Evolutionary conservation across 768 basidiomycete genomes (phyloP), one percentile per base, ranked within the genome.

Genomic region (Leccinum imitatum): DNA sequence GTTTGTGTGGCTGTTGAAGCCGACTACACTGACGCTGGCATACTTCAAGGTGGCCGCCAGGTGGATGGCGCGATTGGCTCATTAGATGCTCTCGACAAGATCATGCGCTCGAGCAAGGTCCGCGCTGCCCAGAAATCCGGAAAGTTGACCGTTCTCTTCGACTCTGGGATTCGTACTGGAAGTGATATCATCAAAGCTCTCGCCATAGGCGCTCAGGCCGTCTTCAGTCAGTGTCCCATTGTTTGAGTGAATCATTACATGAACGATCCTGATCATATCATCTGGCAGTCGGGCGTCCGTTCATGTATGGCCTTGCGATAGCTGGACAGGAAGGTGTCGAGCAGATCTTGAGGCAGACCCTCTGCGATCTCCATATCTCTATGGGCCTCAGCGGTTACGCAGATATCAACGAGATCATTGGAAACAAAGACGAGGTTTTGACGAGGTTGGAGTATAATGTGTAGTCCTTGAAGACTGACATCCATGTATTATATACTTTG

Each of bases 131-230:
- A 91, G 68, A 67, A 67, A 3, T 72, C 79, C 13, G 89, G 89
- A 1, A 82, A 83, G 56, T 72, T 93, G 50, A 87, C 89, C 1
- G 74, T 95, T 13, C 75, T 95, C 2, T 92, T 73, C 50, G 72
- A 73, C 47, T 93, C 86, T 54, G 92, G 93, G 7, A 87, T 95
- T 59, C 84, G 93, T 48, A 90, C 87, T 0, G 93, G 91, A 11
- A 83, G 85, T 48, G 94, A 96, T 62, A 83, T 94, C 50, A 79
- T 93, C 73, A 91, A 91, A 72, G 93, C 94, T 0, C 74, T 95
- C 30, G 92, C 92, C 1, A 78, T 95, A 0, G 93, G 94, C 46
- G 93, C 94, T 8, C 87, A 95, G 65, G 91, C 79, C 8, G 86
- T 95, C 15, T 71, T 94, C 19, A 78, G 86, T 91, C 64, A 65